Evolutionary conservation across 2,329 filamentous ascomycete genomes (phyloP), one percentile per base, ranked within the genome.

Genomic region (Cercospora nicotianae): DNA sequence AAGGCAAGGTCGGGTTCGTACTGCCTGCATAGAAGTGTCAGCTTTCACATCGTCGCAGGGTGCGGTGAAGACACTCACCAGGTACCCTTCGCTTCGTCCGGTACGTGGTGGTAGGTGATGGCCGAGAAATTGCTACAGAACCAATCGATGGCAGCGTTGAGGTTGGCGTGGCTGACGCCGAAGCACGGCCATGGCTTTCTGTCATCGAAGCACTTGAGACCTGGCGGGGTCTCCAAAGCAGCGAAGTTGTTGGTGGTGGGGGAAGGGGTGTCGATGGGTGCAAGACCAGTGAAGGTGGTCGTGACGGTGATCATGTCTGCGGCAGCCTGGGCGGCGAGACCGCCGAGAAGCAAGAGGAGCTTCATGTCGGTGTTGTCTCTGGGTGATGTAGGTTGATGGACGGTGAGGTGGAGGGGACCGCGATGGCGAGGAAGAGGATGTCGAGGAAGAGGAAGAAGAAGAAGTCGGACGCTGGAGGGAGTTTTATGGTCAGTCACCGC

Each of bases 201-300:
- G 51, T 31, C 51, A 10, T 68, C 55, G 58, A 64, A 63, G 64
- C 67, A 69, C 42, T 28, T 60, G 53, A 64, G 42, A 28, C 60
- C 60, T 23, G 60, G 33, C 16, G 60, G 60, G 28, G 51, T 64
- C 18, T 16, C 42, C 60, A 26, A 30, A 16, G 39, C 60, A 16
- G 23, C 23, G 23, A 30, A 12, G 13, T 61, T 18, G n/a, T 31
- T 31, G 28, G 30, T 48, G 61, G 53, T 13, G 61, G 39, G 7
- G 39, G 28, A 30, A 16, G 48, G 31, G 16, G 26, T 58, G 62
- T 31, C 62, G 12, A 51, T 64, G 13, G 62, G 23, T 10, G 28
- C 10, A 23, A 8, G 28, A 10, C 20, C 23, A 30, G 20, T 59
- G 51, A 30, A 20, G 20, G 26, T 58, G 53, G 39, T 18, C 20